A percentile compares a stretch with the other conserved stretches of the same genome.
Conservation (phyloP, 139 green algal genomes). For the Chlamydomonas sp. region DNA sequence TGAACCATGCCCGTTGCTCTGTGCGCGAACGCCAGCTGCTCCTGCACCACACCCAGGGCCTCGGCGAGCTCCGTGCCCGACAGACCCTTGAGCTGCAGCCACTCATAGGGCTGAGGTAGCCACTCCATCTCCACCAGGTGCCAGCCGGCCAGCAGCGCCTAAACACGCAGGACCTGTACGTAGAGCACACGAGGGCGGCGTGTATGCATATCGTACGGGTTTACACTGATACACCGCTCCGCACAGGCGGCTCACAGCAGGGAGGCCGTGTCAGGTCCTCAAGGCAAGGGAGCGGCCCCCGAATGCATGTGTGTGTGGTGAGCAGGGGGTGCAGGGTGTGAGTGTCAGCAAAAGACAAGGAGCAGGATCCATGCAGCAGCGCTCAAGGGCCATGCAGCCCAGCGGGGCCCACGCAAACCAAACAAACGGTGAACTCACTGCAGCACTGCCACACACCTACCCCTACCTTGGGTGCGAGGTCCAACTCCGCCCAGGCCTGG, state of each 20-base stretch:
- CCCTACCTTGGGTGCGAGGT: not conserved
- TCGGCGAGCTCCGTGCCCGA: not conserved
- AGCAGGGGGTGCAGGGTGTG: not conserved
- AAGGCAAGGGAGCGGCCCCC: too few species aligned
- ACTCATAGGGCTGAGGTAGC: not conserved
- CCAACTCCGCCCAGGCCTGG: not conserved
- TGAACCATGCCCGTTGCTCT: not conserved
- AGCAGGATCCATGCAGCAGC: not conserved
- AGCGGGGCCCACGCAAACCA: too few species aligned
- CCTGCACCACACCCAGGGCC: not conserved
- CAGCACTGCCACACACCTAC: not conserved
- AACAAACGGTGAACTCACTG: not conserved
- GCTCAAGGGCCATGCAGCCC: too few species aligned
- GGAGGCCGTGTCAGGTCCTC: too few species aligned
- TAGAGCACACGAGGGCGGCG: not conserved
- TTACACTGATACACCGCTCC: too few species aligned
- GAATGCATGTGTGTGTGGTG: too few species aligned
- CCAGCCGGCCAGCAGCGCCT: not conserved
- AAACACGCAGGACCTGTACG: not conserved
- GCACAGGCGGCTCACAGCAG: too few species aligned
- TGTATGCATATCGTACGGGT: too few species aligned
- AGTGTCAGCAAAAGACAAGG: not conserved
- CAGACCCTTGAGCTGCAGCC: not conserved
- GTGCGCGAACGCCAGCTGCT: not conserved
- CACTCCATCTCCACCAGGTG: conserved; percentile 10